phyloP scores from a whole-genome alignment of 148 eudicot species.

The Rhododendron simsii region DNA sequence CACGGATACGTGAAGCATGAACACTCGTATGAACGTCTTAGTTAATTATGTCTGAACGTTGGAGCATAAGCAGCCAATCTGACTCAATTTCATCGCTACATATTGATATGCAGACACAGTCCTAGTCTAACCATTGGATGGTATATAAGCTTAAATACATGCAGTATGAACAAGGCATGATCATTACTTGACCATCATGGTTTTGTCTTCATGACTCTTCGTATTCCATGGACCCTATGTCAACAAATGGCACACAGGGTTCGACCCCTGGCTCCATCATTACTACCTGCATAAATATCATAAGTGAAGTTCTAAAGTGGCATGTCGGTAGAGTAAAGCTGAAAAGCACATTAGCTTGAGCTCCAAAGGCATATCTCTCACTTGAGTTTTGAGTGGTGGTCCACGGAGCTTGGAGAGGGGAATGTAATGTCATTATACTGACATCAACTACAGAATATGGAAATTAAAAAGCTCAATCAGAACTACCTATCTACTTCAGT shows the following conservation, averaged over 20 bases:
- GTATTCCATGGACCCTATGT: not conserved
- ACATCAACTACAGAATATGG: slow-evolving; percentile 8
- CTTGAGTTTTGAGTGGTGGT: slow-evolving; percentile 8
- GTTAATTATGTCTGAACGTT: not conserved
- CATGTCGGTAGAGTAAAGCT: not conserved
- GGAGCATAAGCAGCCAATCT: not conserved
- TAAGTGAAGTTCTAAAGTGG: not conserved
- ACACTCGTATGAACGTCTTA: not conserved
- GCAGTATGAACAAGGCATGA: not conserved
- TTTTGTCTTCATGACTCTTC: not conserved
- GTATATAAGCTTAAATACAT: slow-evolving; percentile 4
- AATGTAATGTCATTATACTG: not conserved
- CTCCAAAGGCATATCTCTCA: not conserved
- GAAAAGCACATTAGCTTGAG: not conserved
- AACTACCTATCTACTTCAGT: slow-evolving; percentile 2
- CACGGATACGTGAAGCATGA: not conserved
- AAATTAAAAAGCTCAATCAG: slow-evolving; percentile 1
- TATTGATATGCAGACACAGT: not conserved
- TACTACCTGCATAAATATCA: not conserved
- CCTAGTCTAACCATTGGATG: not conserved
- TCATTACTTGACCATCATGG: not conserved
- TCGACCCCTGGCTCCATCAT: not conserved
- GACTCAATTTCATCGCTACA: not conserved
- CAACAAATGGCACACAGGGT: not conserved
- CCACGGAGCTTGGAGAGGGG: not conserved